Conservation (phyloP, 148 eudicot genomes). For the Chenopodium formosanum region DNA sequence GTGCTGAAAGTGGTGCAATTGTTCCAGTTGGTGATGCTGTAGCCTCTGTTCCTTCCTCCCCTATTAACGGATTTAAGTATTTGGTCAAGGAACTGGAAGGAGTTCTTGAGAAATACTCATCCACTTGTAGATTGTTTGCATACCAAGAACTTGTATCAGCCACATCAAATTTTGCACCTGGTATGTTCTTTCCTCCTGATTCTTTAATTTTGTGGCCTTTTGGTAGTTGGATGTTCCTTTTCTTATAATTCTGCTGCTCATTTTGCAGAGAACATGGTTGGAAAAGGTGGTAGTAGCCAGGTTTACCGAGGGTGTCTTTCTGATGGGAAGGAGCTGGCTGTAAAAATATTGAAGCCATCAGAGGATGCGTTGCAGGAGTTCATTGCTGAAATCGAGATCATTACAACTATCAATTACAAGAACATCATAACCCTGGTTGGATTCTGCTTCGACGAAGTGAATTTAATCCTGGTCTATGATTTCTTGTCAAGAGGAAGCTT, state of each 20-base stretch:
- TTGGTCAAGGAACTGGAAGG: slow-evolving; percentile 59
- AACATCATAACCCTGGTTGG: slow-evolving; percentile 81
- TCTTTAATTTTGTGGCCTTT: not conserved
- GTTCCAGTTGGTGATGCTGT: slow-evolving; percentile 36
- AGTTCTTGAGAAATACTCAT: slow-evolving; percentile 63
- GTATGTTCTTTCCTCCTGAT: slow-evolving; percentile 38
- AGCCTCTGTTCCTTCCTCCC: slow-evolving; percentile 40
- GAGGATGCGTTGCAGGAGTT: slow-evolving; percentile 71
- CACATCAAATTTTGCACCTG: slow-evolving; percentile 62
- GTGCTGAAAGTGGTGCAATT: slow-evolving; percentile 33
- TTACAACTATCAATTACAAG: slow-evolving; percentile 76
- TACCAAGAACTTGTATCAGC: slow-evolving; percentile 64
- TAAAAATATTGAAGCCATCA: slow-evolving; percentile 74
- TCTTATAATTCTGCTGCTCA: not conserved
- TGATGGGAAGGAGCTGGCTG: slow-evolving; percentile 88
- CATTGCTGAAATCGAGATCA: slow-evolving; percentile 70
- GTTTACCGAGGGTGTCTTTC: slow-evolving; percentile 74
- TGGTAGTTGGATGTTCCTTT: not conserved
- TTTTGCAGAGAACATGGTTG: slow-evolving; percentile 64
- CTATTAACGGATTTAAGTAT: slow-evolving; percentile 28
- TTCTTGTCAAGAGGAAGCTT: slow-evolving; percentile 81
- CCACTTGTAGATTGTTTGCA: slow-evolving; percentile 73
- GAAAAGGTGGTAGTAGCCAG: slow-evolving; percentile 85
- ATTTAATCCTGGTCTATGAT: slow-evolving; percentile 72
- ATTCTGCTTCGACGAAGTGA: slow-evolving; percentile 64